phyloP scores from a whole-genome alignment of 2,329 filamentous ascomycete species.

The Epichloe brachyelytri region DNA sequence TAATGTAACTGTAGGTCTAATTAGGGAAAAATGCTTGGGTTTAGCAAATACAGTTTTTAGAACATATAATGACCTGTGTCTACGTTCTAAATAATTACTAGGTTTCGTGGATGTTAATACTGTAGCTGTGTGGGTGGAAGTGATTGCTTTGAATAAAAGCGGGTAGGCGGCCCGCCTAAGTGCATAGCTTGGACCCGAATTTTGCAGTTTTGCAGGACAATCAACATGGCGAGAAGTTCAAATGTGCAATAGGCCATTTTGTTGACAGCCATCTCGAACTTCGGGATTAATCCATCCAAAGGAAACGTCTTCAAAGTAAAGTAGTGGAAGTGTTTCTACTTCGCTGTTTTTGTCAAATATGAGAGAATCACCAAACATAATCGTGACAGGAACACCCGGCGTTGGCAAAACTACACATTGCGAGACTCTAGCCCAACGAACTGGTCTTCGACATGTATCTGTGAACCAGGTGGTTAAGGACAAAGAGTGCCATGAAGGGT shows the following conservation, averaged over 20 bases:
- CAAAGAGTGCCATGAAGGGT: conserved; percentile 73
- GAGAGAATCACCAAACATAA: conserved; percentile 65
- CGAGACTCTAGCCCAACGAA: conserved; percentile 63
- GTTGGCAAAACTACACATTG: conserved; percentile 93
- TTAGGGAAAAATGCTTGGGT: background rate
- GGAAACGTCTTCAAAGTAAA: background rate
- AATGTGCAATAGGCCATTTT: background rate
- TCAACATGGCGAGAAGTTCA: background rate
- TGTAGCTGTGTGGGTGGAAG: too few relatives aligned
- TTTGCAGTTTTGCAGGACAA: background rate
- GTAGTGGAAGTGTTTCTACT: background rate
- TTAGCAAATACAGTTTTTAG: background rate
- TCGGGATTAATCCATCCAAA: background rate
- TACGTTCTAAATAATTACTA: too few relatives aligned
- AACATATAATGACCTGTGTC: too few relatives aligned
- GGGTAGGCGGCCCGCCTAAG: background rate
- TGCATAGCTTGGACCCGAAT: background rate
- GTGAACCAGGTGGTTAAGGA: conserved; percentile 91
- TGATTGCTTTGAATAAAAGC: background rate
- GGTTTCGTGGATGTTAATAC: too few relatives aligned
- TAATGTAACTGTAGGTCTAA: conserved; percentile 3
- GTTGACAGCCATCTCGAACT: background rate
- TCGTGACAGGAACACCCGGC: conserved; percentile 89
- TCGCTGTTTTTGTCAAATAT: conserved; percentile 10
- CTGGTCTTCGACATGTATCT: conserved; percentile 68